Evolutionary conservation across 768 basidiomycete genomes (phyloP).

Genomic region (Mycena alexandri): DNA sequence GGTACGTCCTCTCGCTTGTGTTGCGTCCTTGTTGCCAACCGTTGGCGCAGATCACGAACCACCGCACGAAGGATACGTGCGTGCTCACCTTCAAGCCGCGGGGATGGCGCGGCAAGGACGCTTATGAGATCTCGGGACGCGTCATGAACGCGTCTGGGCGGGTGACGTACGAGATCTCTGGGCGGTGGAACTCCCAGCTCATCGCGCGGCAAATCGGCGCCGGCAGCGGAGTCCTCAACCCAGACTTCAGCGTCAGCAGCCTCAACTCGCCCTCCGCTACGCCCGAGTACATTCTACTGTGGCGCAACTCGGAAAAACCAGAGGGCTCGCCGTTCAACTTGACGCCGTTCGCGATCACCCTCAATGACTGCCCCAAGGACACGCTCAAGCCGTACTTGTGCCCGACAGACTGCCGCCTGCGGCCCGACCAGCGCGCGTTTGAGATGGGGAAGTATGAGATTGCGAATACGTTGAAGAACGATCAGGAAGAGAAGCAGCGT

Average conservation of each 20-base stretch:
- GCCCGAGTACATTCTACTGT: conserved; percentile 86
- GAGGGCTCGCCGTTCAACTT: conserved; percentile 90
- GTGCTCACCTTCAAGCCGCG: conserved; percentile 95
- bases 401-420: conserved; percentile 92
- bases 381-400: conserved; percentile 79
- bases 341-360: conserved; percentile 92
- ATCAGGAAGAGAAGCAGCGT: conserved; percentile 88
- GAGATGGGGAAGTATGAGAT: conserved; percentile 89
- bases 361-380: conserved; percentile 87
- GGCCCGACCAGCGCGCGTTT: conserved; percentile 95
- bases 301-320: conserved; percentile 91
- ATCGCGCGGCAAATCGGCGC: conserved; percentile 83
- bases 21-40: conserved; percentile 12
- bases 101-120: conserved; percentile 93
- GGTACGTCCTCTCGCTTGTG: conserved; percentile 60
- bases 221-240: conserved; percentile 71
- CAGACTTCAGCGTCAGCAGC: conserved; percentile 72
- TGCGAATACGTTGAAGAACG: conserved; percentile 83
- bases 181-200: conserved; percentile 95
- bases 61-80: conserved; percentile 90
- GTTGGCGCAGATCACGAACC: conserved; percentile 77
- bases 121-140: conserved; percentile 91
- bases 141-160: conserved; percentile 77
- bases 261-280: conserved; percentile 58
- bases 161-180: conserved; percentile 89